Conservation (phyloP, 768 basidiomycete genomes). For the Auricularia sp. region DNA sequence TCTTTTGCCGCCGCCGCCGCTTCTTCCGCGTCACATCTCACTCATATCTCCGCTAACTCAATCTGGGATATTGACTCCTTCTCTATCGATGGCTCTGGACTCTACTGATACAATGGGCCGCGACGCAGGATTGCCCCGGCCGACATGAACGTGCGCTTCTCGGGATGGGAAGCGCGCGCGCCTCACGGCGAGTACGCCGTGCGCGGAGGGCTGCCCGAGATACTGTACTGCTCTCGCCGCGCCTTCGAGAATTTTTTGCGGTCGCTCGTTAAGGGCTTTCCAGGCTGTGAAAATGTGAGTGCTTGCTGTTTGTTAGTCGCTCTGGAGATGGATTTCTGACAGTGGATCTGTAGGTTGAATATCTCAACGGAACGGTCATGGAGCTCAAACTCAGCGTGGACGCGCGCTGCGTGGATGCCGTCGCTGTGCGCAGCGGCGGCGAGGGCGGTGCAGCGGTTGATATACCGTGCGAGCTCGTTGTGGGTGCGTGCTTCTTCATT, state of each 20-base stretch:
- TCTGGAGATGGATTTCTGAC: too few species aligned
- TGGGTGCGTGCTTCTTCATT: conserved; percentile 9
- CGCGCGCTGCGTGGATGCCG: conserved; percentile 4
- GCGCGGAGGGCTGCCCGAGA: not conserved
- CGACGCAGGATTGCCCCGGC: not conserved
- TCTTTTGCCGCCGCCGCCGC: too few species aligned
- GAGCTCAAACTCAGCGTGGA: conserved; percentile 11
- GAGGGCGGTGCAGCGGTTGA: not conserved
- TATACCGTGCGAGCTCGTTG: conserved; percentile 13
- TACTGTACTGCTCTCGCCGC: not conserved
- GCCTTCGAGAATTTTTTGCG: not conserved
- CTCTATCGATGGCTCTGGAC: too few species aligned
- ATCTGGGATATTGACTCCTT: too few species aligned
- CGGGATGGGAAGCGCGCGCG: not conserved
- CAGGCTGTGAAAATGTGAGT: too few species aligned
- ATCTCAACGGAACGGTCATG: conserved; percentile 19
- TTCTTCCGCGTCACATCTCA: too few species aligned
- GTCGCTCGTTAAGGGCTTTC: not conserved
- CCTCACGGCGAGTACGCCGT: not conserved
- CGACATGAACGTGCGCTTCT: not conserved
- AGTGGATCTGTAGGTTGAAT: conserved; percentile 11
- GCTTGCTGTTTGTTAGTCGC: too few species aligned
- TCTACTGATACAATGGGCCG: too few species aligned
- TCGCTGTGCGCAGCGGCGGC: not conserved
- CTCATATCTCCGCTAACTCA: too few species aligned